These are phyloP conservation scores for Alternaria sp. DNA, from an alignment of 2,329 filamentous ascomycete genomes.

Conservation along the genomic window DNA sequence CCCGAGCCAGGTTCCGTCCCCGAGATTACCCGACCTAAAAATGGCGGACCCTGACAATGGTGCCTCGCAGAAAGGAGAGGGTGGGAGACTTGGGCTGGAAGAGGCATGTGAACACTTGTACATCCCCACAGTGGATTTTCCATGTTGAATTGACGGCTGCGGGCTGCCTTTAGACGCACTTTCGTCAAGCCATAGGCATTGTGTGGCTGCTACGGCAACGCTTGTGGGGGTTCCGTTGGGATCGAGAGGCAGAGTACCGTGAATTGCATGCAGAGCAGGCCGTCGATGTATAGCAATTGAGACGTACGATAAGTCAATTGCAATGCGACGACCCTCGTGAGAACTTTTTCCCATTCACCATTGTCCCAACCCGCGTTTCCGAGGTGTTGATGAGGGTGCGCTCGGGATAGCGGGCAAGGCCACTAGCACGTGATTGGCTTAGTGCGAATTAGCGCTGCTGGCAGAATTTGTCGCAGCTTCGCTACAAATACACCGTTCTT, in stretches of 20 bases:
- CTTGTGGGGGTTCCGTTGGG: constrained; percentile 6
- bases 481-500: constrained; percentile 33
- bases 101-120: constrained; percentile 31
- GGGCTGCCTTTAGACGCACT: constrained; percentile 18
- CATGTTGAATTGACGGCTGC: constrained; percentile 13
- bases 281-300: neutral
- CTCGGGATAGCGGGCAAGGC: constrained; percentile 25
- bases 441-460: constrained; percentile 34
- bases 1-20: constrained; percentile 15
- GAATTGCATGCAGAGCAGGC: neutral
- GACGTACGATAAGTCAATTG: fast-evolving
- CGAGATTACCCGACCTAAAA: constrained; percentile 29
- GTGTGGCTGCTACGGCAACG: constrained; percentile 33
- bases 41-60: constrained; percentile 20
- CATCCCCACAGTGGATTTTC: constrained; percentile 26
- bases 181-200: constrained; percentile 18
- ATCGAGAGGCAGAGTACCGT: neutral
- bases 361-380: constrained; percentile 22
- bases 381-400: constrained; percentile 30
- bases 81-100: constrained; percentile 19
- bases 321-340: neutral
- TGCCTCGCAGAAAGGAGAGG: constrained; percentile 14
- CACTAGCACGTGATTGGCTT: constrained; percentile 21
- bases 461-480: constrained; percentile 28
- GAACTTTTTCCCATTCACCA: neutral